Evolutionary conservation across 2,329 filamentous ascomycete genomes (phyloP), one percentile per base, ranked within the genome.

Genomic region (Sordariomycetes sp.): DNA sequence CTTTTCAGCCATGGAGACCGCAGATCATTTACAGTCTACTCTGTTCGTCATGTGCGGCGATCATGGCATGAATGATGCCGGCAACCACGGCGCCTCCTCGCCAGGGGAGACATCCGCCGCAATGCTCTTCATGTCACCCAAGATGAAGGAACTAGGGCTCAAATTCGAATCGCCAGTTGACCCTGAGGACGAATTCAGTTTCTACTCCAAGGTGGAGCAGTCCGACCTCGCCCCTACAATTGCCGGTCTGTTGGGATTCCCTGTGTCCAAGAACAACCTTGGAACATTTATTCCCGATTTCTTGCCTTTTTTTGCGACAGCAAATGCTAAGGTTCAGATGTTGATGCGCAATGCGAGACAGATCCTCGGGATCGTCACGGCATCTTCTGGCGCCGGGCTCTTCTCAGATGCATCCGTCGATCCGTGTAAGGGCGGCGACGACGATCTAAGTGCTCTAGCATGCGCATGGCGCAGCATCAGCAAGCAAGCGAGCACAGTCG

Each of bases 1-100:
- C 18, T 95, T 86, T 50, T 63, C 69, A 10, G 82, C 85, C 6
- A 82, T 98, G 43, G 71, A 82, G 48, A 69, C 68, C 4, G 62
- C 83, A 36, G 53, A 70, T 2, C 82, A 94, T 54, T 74, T 95
- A 2, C 53, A 74, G 21, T 82, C 83, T 5, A 87, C 90, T 0
- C 63, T 98, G 3, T 71, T 98, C 30, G 79, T 98, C 4, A 61
- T 98, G 6, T 86, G 82, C 37, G 92, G 92, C 36, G 93, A 98
- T 48, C 92, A 98, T 53, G 92, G 92, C n/a, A 98, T 98, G 92
- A 98, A 96, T 46, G 90, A 96, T 47, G 92, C 86, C 15, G 92
- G 92, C 3, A 96, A 96, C 46, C 92, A 98, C 53, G 92, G 92
- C 20, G 92, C 90, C 25, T 95, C 90, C 8, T 88, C 88, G 1